phyloP scores from a whole-genome alignment of 2,329 filamentous ascomycete species.

The Epichloe aotearoae region DNA sequence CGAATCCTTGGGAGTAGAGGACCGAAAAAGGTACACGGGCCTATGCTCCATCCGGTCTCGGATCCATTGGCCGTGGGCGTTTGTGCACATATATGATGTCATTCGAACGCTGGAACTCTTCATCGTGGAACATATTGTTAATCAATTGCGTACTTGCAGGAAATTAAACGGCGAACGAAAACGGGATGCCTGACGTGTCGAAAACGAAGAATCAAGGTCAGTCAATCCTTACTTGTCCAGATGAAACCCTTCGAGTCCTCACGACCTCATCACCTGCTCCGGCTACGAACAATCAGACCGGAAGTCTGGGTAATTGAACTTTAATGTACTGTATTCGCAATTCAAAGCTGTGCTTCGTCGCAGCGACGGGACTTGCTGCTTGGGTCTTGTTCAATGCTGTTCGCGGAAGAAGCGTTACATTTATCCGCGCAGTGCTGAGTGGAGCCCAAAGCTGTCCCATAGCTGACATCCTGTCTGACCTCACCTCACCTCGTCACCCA shows the following conservation, averaged over 20 bases:
- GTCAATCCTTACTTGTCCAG: slow-evolving; percentile 12
- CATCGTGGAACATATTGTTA: not conserved
- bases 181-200: slow-evolving; percentile 50
- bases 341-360: too few relatives aligned
- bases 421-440: slow-evolving; percentile 2
- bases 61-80: too few relatives aligned
- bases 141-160: slow-evolving; percentile 24
- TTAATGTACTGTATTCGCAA: too few relatives aligned
- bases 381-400: not conserved
- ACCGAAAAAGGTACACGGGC: slow-evolving; percentile 42
- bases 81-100: not conserved
- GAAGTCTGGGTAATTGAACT: too few relatives aligned
- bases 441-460: not conserved
- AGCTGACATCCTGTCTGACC: not conserved
- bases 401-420: not conserved
- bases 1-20: slow-evolving; percentile 34
- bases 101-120: not conserved
- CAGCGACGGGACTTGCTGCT: too few relatives aligned
- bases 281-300: too few relatives aligned
- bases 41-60: not conserved
- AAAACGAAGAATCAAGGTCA: slow-evolving; percentile 49
- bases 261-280: too few relatives aligned
- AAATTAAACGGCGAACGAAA: slow-evolving; percentile 50
- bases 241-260: slow-evolving; percentile 3
- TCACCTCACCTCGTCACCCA: not conserved